Percentiles rank a stretch among this genome's conserved stretches.
Conservation (phyloP, 177 flowering plant genomes). For the Vitis hybrid region DNA sequence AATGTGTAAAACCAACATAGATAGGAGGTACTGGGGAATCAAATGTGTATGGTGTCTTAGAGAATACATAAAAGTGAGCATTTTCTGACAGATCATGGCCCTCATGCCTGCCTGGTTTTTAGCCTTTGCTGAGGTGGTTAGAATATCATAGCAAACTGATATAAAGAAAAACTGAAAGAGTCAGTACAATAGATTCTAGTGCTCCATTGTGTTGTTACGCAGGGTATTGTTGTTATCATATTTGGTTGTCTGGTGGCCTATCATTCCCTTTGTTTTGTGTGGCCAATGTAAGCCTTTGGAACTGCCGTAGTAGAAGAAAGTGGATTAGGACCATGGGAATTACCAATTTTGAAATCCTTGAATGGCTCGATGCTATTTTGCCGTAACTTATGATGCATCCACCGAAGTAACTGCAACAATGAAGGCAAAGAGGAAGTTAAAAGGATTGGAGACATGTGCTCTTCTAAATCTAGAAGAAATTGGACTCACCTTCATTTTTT, state of each 20-base stretch:
- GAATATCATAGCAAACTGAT: too few species aligned
- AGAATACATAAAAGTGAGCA: too few species aligned
- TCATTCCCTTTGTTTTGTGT: background rate
- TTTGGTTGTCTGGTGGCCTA: background rate
- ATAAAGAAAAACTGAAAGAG: too few species aligned
- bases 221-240: too few species aligned
- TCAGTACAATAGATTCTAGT: too few species aligned
- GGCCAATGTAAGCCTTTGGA: background rate
- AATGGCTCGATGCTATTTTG: constrained; percentile 25
- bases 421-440: constrained; percentile 5
- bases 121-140: too few species aligned
- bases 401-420: constrained; percentile 37
- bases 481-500: constrained; percentile 33
- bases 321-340: constrained; percentile 1
- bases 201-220: too few species aligned
- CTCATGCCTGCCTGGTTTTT: too few species aligned
- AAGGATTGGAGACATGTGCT: background rate
- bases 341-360: constrained; percentile 39
- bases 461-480: constrained; percentile 7
- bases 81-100: too few species aligned
- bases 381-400: constrained; percentile 40
- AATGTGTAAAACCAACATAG: too few species aligned
- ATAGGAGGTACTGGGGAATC: too few species aligned
- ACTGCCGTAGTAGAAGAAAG: background rate
- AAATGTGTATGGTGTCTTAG: too few species aligned